These are phyloP conservation scores for Clitopilus hobsonii DNA, from an alignment of 768 basidiomycete species.

Conservation along the genomic window DNA sequence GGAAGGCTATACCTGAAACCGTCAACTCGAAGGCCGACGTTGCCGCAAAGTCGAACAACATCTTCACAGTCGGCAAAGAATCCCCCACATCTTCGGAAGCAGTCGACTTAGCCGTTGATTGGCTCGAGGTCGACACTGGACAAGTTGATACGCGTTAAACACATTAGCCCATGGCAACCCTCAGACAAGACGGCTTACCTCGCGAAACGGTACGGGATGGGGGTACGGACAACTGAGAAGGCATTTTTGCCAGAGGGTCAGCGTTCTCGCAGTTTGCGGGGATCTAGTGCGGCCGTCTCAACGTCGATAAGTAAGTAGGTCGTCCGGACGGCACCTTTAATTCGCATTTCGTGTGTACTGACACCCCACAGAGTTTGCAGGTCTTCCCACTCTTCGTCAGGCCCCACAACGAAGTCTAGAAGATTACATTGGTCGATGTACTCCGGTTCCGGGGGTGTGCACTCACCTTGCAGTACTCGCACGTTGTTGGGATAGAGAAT, in stretches of 20 bases:
- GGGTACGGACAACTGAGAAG: neutral
- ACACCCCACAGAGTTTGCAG: slow-evolving; percentile 71
- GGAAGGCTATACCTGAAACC: slow-evolving; percentile 44
- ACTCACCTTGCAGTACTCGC: slow-evolving; percentile 75
- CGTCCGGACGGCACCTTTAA: slow-evolving; percentile 52
- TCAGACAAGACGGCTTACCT: neutral
- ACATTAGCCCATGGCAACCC: slow-evolving; percentile 5
- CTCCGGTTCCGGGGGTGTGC: neutral
- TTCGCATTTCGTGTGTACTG: slow-evolving; percentile 83
- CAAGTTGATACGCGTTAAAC: slow-evolving; percentile 8
- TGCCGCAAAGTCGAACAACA: slow-evolving; percentile 71
- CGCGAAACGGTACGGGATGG: neutral
- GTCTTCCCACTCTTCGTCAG: slow-evolving; percentile 84
- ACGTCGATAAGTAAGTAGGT: neutral
- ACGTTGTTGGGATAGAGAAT: slow-evolving; percentile 81
- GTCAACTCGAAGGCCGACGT: slow-evolving; percentile 75
- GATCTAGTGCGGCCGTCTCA: slow-evolving; percentile 38
- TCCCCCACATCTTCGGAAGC: slow-evolving; percentile 27
- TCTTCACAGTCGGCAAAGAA: slow-evolving; percentile 46
- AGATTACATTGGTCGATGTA: slow-evolving; percentile 1
- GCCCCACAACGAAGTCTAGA: slow-evolving; percentile 81
- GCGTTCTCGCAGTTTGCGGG: slow-evolving; percentile 63
- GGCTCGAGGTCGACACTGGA: slow-evolving; percentile 29
- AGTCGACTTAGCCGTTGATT: slow-evolving; percentile 15
- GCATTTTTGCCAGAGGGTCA: slow-evolving; percentile 2